Conservation (phyloP, 2,329 filamentous ascomycete genomes). For the Cercospora beticola region DNA sequence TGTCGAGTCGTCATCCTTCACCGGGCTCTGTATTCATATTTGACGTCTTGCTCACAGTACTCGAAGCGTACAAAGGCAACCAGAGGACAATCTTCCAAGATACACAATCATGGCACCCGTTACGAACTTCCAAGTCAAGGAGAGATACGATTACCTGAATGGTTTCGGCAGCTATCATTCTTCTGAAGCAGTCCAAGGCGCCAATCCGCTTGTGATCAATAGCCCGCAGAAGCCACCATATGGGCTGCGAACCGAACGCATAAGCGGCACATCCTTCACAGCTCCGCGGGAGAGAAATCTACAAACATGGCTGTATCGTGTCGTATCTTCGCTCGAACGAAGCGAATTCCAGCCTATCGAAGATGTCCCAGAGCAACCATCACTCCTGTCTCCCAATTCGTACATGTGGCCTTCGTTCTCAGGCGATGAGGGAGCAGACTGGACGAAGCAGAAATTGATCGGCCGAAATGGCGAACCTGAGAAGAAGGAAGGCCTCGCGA, state of each 20-base stretch:
- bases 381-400: slow-evolving; percentile 16
- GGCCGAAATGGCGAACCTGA: slow-evolving; percentile 76
- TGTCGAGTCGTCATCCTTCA: neutral
- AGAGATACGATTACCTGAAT: slow-evolving; percentile 72
- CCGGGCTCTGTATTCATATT: neutral
- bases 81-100: slow-evolving; percentile 17
- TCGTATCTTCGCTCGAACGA: slow-evolving; percentile 39
- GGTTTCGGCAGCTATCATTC: slow-evolving; percentile 76
- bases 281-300: slow-evolving; percentile 55
- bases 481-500: slow-evolving; percentile 73
- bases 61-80: neutral
- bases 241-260: slow-evolving; percentile 73
- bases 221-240: slow-evolving; percentile 75
- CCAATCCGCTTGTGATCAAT: slow-evolving; percentile 72
- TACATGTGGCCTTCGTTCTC: slow-evolving; percentile 22
- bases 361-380: slow-evolving; percentile 4
- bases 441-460: slow-evolving; percentile 65
- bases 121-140: slow-evolving; percentile 60
- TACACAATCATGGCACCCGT: slow-evolving; percentile 43
- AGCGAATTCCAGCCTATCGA: slow-evolving; percentile 13
- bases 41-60: neutral
- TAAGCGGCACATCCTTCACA: slow-evolving; percentile 59
- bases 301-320: slow-evolving; percentile 58
- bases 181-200: slow-evolving; percentile 72
- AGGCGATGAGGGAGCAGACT: slow-evolving; percentile 51